Conservation (phyloP, 768 basidiomycete species). For the Calocybe cyanea region DNA sequence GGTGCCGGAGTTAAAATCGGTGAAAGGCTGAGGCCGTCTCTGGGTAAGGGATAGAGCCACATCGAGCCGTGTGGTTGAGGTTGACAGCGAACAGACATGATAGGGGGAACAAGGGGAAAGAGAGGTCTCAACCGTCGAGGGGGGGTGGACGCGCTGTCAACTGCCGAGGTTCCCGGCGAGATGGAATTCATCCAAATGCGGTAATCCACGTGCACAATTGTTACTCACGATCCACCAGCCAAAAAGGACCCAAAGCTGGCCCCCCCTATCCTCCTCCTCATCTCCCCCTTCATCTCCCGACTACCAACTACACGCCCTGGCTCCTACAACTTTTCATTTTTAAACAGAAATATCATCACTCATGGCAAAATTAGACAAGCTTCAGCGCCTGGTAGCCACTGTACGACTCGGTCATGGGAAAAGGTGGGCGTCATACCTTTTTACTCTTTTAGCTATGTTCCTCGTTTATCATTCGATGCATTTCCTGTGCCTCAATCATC, state of each 20-base stretch:
- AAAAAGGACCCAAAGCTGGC: not conserved
- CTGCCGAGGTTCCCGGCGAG: constrained; percentile 1
- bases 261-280: not conserved
- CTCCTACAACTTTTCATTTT: not conserved
- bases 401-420: constrained; percentile 3
- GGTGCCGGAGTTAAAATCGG: not conserved
- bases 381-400: constrained; percentile 5
- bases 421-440: not conserved
- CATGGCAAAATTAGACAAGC: not conserved
- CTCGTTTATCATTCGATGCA: not conserved
- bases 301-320: not conserved
- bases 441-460: not conserved
- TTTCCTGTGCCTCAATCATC: too few species aligned
- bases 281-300: not conserved
- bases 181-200: constrained; percentile 5
- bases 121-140: not conserved
- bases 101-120: not conserved
- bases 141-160: not conserved
- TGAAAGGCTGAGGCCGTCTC: not conserved
- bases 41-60: not conserved
- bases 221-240: not conserved
- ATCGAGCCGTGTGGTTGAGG: not conserved
- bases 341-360: not conserved
- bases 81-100: not conserved
- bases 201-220: constrained; percentile 2